These are phyloP conservation scores for Raddia guianensis DNA, from an alignment of 176 grass and related monocot species.

Conservation along the genomic window DNA sequence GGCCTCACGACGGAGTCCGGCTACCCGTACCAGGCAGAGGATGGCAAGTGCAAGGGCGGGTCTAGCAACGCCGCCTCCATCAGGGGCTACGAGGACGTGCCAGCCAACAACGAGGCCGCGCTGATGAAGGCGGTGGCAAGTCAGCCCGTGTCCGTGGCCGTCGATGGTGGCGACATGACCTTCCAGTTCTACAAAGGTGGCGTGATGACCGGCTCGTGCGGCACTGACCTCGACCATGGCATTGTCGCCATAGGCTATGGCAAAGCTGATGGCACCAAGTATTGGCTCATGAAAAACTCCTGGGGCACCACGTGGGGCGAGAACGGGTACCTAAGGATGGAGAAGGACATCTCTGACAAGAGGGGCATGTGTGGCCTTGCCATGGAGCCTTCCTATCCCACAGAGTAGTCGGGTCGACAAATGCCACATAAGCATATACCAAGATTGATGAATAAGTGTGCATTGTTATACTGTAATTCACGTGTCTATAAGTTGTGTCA, in stretches of 20 bases:
- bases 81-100: constrained; percentile 45
- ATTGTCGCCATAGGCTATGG: constrained; percentile 48
- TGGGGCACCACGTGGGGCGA: constrained; percentile 21
- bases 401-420: background rate
- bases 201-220: constrained; percentile 42
- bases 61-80: constrained; percentile 20
- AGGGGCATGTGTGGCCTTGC: constrained; percentile 41
- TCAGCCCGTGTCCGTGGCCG: constrained; percentile 36
- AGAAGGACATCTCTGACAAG: constrained; percentile 25
- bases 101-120: constrained; percentile 36
- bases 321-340: constrained; percentile 12
- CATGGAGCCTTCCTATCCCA: constrained; percentile 44
- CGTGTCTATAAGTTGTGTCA: no score
- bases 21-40: constrained; percentile 42
- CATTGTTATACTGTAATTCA: no score
- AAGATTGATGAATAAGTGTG: background rate
- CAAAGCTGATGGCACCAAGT: constrained; percentile 26
- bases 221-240: constrained; percentile 42
- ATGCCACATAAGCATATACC: background rate
- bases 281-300: constrained; percentile 40
- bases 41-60: constrained; percentile 39
- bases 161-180: constrained; percentile 40
- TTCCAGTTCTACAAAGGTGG: constrained; percentile 53
- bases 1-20: no score
- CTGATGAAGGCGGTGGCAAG: constrained; percentile 14